Percentiles rank a stretch among this genome's conserved stretches.
Evolutionary conservation across 352 stramenopile genomes (phyloP).

Genomic region (Pythium aristosporum): DNA sequence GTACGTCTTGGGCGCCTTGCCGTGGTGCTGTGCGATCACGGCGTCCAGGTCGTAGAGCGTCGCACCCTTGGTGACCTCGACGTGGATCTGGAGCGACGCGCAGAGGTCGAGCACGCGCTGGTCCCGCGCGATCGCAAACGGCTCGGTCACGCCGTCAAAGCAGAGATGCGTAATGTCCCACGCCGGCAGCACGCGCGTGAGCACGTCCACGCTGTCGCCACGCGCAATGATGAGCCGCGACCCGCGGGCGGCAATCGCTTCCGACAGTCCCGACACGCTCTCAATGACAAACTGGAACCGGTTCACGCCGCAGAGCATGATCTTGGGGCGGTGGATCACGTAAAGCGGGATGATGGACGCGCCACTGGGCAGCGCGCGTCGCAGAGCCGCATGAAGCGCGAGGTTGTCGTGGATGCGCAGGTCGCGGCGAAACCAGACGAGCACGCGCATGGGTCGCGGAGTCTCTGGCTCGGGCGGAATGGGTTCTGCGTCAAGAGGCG

Average conservation of each 20-base stretch:
- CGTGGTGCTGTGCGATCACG: constrained; percentile 54
- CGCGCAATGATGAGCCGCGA: constrained; percentile 70
- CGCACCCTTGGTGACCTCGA: constrained; percentile 64
- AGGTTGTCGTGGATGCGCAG: constrained; percentile 97
- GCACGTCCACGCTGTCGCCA: constrained; percentile 75
- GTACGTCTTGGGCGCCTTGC: constrained; percentile 72
- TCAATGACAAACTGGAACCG: constrained; percentile 94
- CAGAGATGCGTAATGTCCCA: constrained; percentile 90
- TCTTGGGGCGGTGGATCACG: constrained; percentile 84
- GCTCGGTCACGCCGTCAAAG: constrained; percentile 91
- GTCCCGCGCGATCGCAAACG: constrained; percentile 87
- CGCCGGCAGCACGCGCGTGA: constrained; percentile 76
- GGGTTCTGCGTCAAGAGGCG: neutral
- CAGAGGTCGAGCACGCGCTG: constrained; percentile 53
- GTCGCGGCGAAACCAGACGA: constrained; percentile 95
- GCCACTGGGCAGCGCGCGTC: constrained; percentile 27
- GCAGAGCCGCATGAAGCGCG: constrained; percentile 76
- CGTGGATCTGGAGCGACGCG: constrained; percentile 52
- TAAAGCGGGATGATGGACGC: constrained; percentile 85
- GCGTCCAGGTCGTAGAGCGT: constrained; percentile 74
- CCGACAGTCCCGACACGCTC: constrained; percentile 82
- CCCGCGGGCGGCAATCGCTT: constrained; percentile 59
- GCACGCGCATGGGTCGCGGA: constrained; percentile 38
- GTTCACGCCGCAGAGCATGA: constrained; percentile 80
- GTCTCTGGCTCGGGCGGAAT: neutral